phyloP scores from a whole-genome alignment of 1,139 yeast genomes.

The Candida sp. region DNA sequence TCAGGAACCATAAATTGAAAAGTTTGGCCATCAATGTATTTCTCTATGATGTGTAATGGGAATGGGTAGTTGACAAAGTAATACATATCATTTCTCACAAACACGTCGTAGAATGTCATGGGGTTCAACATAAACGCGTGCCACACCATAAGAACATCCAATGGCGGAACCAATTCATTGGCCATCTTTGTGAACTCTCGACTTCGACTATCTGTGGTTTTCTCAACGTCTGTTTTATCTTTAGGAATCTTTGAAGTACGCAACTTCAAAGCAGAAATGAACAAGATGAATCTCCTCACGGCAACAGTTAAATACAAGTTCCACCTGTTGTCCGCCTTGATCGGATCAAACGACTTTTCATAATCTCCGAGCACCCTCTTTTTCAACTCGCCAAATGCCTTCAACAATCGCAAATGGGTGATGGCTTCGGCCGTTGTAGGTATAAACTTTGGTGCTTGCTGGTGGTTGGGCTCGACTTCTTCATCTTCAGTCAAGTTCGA shows the following conservation, averaged over 20 bases:
- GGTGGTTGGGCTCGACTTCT: too few species aligned
- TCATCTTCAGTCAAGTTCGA: too few species aligned
- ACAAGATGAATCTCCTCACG: constrained; percentile 31
- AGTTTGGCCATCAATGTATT: constrained; percentile 23
- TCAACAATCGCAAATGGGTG: too few species aligned
- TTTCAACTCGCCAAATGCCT: too few species aligned
- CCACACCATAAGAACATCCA: constrained; percentile 46
- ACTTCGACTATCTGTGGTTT: background rate
- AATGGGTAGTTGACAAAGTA: constrained; percentile 26
- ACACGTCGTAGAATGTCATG: constrained; percentile 28
- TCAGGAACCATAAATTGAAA: constrained; percentile 21
- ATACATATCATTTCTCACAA: constrained; percentile 24
- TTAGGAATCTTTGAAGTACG: background rate
- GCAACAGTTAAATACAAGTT: constrained; percentile 31
- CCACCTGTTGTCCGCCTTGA: constrained; percentile 29
- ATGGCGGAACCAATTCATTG: constrained; percentile 25
- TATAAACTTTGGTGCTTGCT: too few species aligned
- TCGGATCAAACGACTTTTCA: too few species aligned
- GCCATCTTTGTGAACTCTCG: background rate
- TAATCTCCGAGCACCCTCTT: too few species aligned
- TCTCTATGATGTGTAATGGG: constrained; percentile 25
- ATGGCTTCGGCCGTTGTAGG: too few species aligned
- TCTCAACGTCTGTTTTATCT: background rate
- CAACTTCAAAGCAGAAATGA: constrained; percentile 24
- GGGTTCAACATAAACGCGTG: constrained; percentile 26